These are phyloP conservation scores for Tripidium arundinaceum DNA, from an alignment of 202 grass and related monocot genomes.

Conservation along the genomic window DNA sequence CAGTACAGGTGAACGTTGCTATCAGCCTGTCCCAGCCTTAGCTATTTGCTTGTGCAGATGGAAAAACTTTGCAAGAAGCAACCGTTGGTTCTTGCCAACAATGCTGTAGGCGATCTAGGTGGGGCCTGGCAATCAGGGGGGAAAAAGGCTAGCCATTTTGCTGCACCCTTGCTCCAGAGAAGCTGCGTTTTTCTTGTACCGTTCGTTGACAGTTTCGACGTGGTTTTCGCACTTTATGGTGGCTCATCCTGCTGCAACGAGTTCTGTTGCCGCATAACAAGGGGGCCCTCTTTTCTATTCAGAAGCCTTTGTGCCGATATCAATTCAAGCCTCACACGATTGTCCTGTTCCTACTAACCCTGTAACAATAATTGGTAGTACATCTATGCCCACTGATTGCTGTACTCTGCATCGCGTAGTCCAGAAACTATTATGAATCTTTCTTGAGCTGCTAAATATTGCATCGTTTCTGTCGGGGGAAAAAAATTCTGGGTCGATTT, in stretches of 20 bases:
- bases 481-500: too few species aligned
- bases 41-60: conserved; percentile 15
- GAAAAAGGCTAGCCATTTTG: background rate
- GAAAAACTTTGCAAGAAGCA: background rate
- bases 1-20: too few species aligned
- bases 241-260: background rate
- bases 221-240: background rate
- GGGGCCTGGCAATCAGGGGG: background rate
- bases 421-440: too few species aligned
- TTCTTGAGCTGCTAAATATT: too few species aligned
- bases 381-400: too few species aligned
- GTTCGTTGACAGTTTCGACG: background rate
- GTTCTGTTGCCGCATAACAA: background rate
- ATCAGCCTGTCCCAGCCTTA: background rate
- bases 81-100: background rate
- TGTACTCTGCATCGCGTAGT: too few species aligned
- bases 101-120: background rate
- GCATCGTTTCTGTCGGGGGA: too few species aligned
- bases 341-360: too few species aligned
- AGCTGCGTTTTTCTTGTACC: background rate
- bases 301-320: too few species aligned
- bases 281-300: background rate
- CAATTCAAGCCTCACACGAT: too few species aligned
- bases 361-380: too few species aligned
- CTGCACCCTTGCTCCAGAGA: background rate